phyloP scores from a whole-genome alignment of 495 filamentous ascomycete genomes.

The Hamigera avellanea region DNA sequence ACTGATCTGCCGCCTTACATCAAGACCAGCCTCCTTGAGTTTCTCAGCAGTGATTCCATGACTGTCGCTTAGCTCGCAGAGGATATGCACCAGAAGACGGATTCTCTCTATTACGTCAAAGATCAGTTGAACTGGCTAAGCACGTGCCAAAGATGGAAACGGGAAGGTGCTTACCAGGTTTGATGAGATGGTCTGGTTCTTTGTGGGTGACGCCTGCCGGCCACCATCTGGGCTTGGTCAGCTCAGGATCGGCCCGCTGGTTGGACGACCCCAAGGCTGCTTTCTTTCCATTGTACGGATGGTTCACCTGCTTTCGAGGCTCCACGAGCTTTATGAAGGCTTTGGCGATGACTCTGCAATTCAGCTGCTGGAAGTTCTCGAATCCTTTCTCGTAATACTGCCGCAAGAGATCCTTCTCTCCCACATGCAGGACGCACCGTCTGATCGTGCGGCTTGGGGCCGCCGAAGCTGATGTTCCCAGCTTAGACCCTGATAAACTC shows the following conservation, averaged over 20 bases:
- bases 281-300: conserved; percentile 60
- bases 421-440: conserved; percentile 39
- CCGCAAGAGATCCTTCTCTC: conserved; percentile 43
- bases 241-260: conserved; percentile 27
- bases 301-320: conserved; percentile 65
- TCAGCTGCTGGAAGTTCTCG: conserved; percentile 54
- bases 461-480: no score
- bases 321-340: conserved; percentile 65
- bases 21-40: conserved; percentile 31
- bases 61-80: conserved; percentile 34
- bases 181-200: conserved; percentile 73
- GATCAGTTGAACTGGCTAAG: conserved; percentile 12
- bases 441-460: conserved; percentile 16
- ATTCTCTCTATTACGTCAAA: conserved; percentile 39
- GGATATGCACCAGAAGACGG: conserved; percentile 48
- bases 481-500: no score
- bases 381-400: conserved; percentile 54
- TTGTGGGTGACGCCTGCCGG: conserved; percentile 53
- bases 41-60: conserved; percentile 31
- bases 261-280: conserved; percentile 18
- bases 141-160: no score
- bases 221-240: conserved; percentile 66
- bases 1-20: conserved; percentile 27
- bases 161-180: conserved; percentile 41
- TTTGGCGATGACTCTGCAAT: conserved; percentile 61